Percentiles rank a stretch among this genome's conserved stretches.
Conservation (phyloP, 495 filamentous ascomycete species). For the Aspergillus bridgeri region DNA sequence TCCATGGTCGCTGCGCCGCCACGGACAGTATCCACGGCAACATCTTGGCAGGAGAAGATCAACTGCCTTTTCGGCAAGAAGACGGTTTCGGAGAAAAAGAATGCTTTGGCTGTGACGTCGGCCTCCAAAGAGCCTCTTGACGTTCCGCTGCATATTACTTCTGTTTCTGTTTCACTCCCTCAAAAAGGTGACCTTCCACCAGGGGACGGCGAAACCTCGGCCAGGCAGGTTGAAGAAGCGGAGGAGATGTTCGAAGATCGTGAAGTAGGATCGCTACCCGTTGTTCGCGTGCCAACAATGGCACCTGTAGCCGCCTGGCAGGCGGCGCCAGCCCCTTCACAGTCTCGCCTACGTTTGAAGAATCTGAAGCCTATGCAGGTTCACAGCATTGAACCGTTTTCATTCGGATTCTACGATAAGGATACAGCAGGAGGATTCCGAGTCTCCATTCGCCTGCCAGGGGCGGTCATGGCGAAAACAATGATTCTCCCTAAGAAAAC, state of each 20-base stretch:
- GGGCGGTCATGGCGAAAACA: constrained; percentile 26
- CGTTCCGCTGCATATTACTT: constrained; percentile 42
- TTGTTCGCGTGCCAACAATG: constrained; percentile 61
- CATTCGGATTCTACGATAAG: constrained; percentile 32
- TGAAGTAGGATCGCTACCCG: constrained; percentile 72
- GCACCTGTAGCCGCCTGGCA: constrained; percentile 53
- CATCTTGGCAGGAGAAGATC: constrained; percentile 71
- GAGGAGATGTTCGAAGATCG: constrained; percentile 83
- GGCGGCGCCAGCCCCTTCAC: constrained; percentile 38
- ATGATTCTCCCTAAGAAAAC: constrained; percentile 33
- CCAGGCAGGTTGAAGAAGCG: constrained; percentile 66
- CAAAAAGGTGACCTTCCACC: constrained; percentile 23
- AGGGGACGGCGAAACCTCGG: constrained; percentile 44
- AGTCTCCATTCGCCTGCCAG: constrained; percentile 36
- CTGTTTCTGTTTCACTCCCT: constrained; percentile 60
- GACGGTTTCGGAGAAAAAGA: constrained; percentile 47
- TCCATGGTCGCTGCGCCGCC: constrained; percentile 50
- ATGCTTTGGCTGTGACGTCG: constrained; percentile 52
- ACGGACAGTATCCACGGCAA: constrained; percentile 27
- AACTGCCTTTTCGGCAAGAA: constrained; percentile 67
- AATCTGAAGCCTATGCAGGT: constrained; percentile 38
- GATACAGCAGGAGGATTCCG: constrained; percentile 33
- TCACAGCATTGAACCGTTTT: constrained; percentile 36
- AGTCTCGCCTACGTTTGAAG: constrained; percentile 31
- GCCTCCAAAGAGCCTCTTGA: constrained; percentile 61